A percentile compares a stretch with the other conserved stretches of the same genome.
These are phyloP conservation scores for Phytophthora pini DNA, from an alignment of 352 stramenopile species.

Conservation along the genomic window DNA sequence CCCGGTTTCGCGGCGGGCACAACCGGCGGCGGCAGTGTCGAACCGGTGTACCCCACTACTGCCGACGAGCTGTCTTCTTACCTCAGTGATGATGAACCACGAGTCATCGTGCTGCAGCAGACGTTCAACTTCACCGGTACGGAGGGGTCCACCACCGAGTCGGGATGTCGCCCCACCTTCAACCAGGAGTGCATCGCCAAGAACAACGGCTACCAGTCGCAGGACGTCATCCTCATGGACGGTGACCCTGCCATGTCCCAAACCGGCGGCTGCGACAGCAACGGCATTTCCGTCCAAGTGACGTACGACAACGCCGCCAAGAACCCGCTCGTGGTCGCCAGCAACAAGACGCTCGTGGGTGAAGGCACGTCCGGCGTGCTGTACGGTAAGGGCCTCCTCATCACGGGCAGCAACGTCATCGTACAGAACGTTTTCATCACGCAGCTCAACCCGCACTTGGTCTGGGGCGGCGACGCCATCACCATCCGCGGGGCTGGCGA, in stretches of 20 bases:
- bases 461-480: slow-evolving; percentile 23
- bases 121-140: slow-evolving; percentile 45
- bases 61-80: slow-evolving; percentile 38
- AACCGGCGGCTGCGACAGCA: slow-evolving; percentile 41
- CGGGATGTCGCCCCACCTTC: slow-evolving; percentile 37
- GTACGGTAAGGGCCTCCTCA: slow-evolving; percentile 45
- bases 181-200: slow-evolving; percentile 31
- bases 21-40: slow-evolving; percentile 35
- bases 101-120: slow-evolving; percentile 50
- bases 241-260: slow-evolving; percentile 39
- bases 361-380: slow-evolving; percentile 43
- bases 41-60: slow-evolving; percentile 36
- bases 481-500: slow-evolving; percentile 10
- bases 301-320: slow-evolving; percentile 49
- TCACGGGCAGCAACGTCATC: slow-evolving; percentile 56
- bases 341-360: slow-evolving; percentile 55
- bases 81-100: slow-evolving; percentile 30
- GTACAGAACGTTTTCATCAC: slow-evolving; percentile 47
- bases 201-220: slow-evolving; percentile 48
- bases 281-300: slow-evolving; percentile 34
- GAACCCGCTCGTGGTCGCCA: slow-evolving; percentile 35
- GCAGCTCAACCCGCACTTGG: slow-evolving; percentile 23
- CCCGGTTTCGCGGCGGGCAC: slow-evolving; percentile 34
- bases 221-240: slow-evolving; percentile 46
- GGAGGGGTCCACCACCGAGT: slow-evolving; percentile 49